Evolutionary conservation across 73 alveolate genomes (phyloP).

Genomic region (Uronychia binucleata): DNA sequence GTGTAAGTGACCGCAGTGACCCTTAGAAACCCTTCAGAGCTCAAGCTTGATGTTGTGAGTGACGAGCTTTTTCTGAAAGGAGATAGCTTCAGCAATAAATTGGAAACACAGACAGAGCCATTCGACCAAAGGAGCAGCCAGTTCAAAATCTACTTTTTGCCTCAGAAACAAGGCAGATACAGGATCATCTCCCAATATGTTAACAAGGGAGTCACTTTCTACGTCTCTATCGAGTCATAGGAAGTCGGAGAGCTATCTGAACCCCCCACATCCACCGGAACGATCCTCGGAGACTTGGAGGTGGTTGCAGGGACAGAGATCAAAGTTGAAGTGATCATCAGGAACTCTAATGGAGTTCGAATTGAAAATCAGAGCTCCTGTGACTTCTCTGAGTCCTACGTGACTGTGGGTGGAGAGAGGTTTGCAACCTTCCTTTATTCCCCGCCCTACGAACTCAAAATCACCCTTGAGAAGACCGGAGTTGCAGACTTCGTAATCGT

Average conservation of each 20-base stretch:
- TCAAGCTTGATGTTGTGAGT: not conserved
- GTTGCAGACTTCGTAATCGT: not conserved
- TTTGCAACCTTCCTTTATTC: not conserved
- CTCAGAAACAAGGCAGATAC: not conserved
- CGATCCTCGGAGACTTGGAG: not conserved
- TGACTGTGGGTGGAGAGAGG: not conserved
- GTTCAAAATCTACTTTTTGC: not conserved
- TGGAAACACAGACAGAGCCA: not conserved
- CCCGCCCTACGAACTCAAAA: not conserved
- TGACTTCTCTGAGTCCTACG: slow-evolving; percentile 1
- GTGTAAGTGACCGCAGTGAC: not conserved
- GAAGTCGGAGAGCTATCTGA: not conserved
- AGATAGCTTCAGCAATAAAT: not conserved
- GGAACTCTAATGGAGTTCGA: not conserved
- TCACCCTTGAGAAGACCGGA: not conserved
- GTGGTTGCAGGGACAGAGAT: slow-evolving; percentile 1
- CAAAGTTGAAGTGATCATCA: not conserved
- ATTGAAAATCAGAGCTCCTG: not conserved
- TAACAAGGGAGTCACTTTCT: not conserved
- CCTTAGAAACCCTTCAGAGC: not conserved
- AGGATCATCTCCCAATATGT: not conserved
- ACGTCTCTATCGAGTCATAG: not conserved
- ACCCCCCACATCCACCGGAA: slow-evolving; percentile 2
- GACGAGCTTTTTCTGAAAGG: not conserved
- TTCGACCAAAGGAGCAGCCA: not conserved